Evolutionary conservation across 1,284 basidiomycete genomes (phyloP).

Genomic region (Rhodotorula sp.): DNA sequence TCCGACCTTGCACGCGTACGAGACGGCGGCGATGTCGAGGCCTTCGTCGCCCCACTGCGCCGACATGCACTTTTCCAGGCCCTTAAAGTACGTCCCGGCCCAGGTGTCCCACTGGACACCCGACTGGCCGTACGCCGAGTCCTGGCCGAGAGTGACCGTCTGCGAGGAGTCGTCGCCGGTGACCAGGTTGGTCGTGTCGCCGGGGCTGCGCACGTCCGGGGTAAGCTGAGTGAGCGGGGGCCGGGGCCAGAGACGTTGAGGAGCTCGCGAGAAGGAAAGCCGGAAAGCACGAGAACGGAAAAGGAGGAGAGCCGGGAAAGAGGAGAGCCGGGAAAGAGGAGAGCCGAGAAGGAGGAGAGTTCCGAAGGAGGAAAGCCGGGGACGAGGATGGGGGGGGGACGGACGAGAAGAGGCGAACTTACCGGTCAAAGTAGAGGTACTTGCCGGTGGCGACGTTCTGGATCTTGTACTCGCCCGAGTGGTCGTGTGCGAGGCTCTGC

Average conservation of each 20-base stretch:
- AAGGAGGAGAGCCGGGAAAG: too few species aligned
- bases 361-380: too few species aligned
- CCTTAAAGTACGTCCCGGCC: constrained; percentile 18
- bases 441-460: constrained; percentile 32
- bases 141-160: constrained; percentile 19
- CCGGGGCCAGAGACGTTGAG: too few species aligned
- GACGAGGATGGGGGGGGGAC: background rate
- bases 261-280: too few species aligned
- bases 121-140: constrained; percentile 26
- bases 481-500: constrained; percentile 14
- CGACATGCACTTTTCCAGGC: constrained; percentile 25
- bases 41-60: constrained; percentile 32
- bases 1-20: constrained; percentile 38
- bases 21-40: constrained; percentile 33
- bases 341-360: too few species aligned
- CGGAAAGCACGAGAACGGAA: background rate
- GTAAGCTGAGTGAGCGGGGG: background rate
- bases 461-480: constrained; percentile 25
- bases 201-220: background rate
- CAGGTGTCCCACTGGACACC: constrained; percentile 15
- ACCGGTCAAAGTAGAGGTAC: constrained; percentile 33
- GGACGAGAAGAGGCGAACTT: background rate
- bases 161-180: constrained; percentile 9
- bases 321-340: background rate
- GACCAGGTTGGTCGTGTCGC: constrained; percentile 34